Conservation (phyloP, 208 protist species). For the Leishmania major region DNA sequence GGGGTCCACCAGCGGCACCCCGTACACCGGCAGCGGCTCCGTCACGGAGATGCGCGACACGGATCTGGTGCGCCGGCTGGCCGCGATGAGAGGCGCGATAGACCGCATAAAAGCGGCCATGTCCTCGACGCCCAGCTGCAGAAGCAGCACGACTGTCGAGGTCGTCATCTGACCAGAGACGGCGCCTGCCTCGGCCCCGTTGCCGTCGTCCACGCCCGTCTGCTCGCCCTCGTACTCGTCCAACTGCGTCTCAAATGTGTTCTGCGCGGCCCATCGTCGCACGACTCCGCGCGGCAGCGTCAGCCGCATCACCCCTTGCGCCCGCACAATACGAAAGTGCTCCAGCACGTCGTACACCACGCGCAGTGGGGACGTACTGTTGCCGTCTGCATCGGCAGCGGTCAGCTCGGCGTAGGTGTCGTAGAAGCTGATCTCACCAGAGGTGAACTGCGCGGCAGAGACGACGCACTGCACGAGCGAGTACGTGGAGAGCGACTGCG, state of each 20-base stretch:
- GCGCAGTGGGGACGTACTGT: slow-evolving; percentile 57
- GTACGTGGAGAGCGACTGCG: slow-evolving; percentile 68
- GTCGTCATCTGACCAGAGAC: neutral
- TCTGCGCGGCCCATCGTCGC: slow-evolving; percentile 56
- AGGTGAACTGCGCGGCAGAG: slow-evolving; percentile 58
- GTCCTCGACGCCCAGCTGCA: slow-evolving; percentile 50
- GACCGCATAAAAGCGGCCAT: slow-evolving; percentile 61
- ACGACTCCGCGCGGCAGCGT: slow-evolving; percentile 50
- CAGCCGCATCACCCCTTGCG: slow-evolving; percentile 72
- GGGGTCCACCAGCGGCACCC: slow-evolving; percentile 20
- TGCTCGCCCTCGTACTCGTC: slow-evolving; percentile 15
- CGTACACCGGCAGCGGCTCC: slow-evolving; percentile 59
- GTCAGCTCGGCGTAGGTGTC: slow-evolving; percentile 60
- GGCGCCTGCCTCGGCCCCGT: neutral
- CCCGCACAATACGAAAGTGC: slow-evolving; percentile 75
- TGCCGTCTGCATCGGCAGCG: slow-evolving; percentile 45
- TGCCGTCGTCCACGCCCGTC: slow-evolving; percentile 6
- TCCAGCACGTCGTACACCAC: slow-evolving; percentile 67
- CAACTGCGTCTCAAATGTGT: slow-evolving; percentile 68
- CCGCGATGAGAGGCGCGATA: slow-evolving; percentile 65
- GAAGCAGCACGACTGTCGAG: slow-evolving; percentile 29
- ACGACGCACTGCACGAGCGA: slow-evolving; percentile 62
- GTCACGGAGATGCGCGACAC: slow-evolving; percentile 73
- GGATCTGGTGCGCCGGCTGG: slow-evolving; percentile 59
- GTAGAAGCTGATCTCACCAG: slow-evolving; percentile 75